Conservation (phyloP, 2,329 filamentous ascomycete species). For the Nothophoma quercina region DNA sequence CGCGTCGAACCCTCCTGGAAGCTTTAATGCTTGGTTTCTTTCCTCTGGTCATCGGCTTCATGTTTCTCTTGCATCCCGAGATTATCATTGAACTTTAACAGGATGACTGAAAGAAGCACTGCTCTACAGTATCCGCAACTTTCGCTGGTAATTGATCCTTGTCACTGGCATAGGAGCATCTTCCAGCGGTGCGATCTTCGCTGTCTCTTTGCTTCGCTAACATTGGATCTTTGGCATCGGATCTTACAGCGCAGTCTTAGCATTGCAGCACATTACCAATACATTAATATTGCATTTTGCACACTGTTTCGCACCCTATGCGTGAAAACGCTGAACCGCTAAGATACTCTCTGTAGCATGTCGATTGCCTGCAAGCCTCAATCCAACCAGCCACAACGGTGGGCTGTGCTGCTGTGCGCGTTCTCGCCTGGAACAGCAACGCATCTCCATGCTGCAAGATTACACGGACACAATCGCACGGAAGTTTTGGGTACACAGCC, state of each 20-base stretch:
- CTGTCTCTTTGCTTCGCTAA: too few relatives aligned
- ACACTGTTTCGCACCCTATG: too few relatives aligned
- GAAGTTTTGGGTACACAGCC: neutral
- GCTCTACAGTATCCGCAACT: too few relatives aligned
- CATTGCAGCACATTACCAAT: neutral
- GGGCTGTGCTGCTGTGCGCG: too few relatives aligned
- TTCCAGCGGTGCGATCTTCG: too few relatives aligned
- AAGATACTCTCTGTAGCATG: neutral
- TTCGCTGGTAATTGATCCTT: too few relatives aligned
- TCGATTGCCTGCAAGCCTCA: neutral
- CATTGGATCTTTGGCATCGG: too few relatives aligned
- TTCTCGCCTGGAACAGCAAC: neutral
- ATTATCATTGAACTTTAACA: conserved; percentile 25
- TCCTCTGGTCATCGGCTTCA: conserved; percentile 31
- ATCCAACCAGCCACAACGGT: neutral
- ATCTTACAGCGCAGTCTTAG: too few relatives aligned
- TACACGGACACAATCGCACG: neutral
- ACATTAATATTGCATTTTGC: too few relatives aligned
- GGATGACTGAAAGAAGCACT: neutral
- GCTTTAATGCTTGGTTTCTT: conserved; percentile 35
- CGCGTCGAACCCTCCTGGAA: conserved; percentile 28
- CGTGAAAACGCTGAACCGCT: too few relatives aligned
- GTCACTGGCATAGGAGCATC: neutral
- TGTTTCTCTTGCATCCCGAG: conserved; percentile 32
- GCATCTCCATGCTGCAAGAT: neutral